Evolutionary conservation across 2,329 filamentous ascomycete genomes (phyloP).

Genomic region (Thelonectria discophora): DNA sequence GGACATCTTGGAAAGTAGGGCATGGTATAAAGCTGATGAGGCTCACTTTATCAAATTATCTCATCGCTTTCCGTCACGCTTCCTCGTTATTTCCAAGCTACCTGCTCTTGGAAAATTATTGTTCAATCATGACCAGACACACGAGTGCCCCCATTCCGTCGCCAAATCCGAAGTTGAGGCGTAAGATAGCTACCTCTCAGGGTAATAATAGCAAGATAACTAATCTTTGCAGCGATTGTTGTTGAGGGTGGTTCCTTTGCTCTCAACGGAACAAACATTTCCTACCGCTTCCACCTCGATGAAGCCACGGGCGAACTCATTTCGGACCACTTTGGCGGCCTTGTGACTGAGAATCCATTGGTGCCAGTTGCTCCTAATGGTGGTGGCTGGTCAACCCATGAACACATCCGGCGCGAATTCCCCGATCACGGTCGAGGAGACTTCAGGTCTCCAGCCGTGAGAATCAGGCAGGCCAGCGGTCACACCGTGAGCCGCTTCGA

Average conservation of each 20-base stretch:
- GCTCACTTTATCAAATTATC: neutral
- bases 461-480: constrained; percentile 66
- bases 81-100: neutral
- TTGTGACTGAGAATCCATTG: constrained; percentile 59
- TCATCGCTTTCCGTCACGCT: neutral
- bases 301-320: constrained; percentile 63
- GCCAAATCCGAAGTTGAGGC: neutral
- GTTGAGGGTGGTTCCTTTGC: constrained; percentile 65
- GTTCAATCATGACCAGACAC: neutral
- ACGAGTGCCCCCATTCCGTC: neutral
- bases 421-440: constrained; percentile 72
- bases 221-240: constrained; percentile 51
- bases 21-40: neutral
- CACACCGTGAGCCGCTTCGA: constrained; percentile 47
- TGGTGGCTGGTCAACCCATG: constrained; percentile 62
- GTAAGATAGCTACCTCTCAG: neutral
- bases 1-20: no score
- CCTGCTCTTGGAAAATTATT: no score
- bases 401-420: constrained; percentile 67
- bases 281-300: constrained; percentile 72
- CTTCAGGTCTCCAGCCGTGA: constrained; percentile 68
- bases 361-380: constrained; percentile 49
- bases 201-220: neutral
- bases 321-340: constrained; percentile 69
- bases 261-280: constrained; percentile 64